Evolutionary conservation across 2,329 filamentous ascomycete genomes (phyloP).

Genomic region (Chrysoporthe austroafricana): DNA sequence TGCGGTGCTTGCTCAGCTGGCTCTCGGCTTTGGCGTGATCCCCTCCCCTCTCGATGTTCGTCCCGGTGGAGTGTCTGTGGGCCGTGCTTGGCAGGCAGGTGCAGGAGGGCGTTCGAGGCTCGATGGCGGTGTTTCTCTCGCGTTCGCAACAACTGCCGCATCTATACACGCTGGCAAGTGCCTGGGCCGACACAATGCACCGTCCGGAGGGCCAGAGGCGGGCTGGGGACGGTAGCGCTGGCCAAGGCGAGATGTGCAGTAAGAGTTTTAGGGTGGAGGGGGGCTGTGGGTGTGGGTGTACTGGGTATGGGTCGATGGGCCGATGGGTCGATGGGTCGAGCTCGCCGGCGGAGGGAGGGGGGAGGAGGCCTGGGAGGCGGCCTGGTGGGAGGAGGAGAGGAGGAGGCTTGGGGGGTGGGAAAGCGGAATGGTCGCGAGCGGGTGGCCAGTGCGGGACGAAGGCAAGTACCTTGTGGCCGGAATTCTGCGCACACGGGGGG

Average conservation of each 20-base stretch:
- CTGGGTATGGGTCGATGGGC: slow-evolving; percentile 10
- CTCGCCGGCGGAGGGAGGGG: slow-evolving; percentile 2
- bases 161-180: background rate
- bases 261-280: slow-evolving; percentile 11
- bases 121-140: background rate
- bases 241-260: slow-evolving; percentile 13
- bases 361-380: background rate
- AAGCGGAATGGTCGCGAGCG: slow-evolving; percentile 26
- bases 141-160: background rate
- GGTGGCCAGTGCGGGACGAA: slow-evolving; percentile 18
- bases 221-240: background rate
- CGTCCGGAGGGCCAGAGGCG: background rate
- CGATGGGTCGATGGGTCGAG: background rate
- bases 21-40: slow-evolving; percentile 2
- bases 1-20: slow-evolving; percentile 11
- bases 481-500: background rate
- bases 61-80: background rate
- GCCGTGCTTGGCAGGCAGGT: slow-evolving; percentile 18
- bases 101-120: background rate
- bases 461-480: background rate
- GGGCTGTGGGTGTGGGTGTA: slow-evolving; percentile 9
- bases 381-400: background rate
- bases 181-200: background rate
- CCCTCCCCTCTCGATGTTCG: background rate
- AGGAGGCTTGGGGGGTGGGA: slow-evolving; percentile 15